phyloP scores from a whole-genome alignment of 2,329 filamentous ascomycete genomes.

The Pseudogymnoascus sp. region DNA sequence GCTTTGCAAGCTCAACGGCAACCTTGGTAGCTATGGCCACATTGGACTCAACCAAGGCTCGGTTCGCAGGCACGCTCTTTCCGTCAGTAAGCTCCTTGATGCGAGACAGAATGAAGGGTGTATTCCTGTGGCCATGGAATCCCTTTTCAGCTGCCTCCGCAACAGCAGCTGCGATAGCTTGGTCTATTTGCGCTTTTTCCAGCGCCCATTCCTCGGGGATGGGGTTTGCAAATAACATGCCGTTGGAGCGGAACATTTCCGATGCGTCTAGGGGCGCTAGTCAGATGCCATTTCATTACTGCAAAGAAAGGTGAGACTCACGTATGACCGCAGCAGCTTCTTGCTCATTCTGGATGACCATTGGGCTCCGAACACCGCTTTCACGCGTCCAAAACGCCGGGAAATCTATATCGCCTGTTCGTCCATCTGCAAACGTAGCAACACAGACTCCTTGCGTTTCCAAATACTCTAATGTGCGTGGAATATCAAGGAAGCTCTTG shows the following conservation, averaged over 20 bases:
- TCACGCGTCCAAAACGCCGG: slow-evolving; percentile 90
- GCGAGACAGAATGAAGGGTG: slow-evolving; percentile 58
- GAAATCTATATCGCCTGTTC: slow-evolving; percentile 66
- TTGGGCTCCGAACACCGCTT: slow-evolving; percentile 73
- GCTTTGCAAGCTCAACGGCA: slow-evolving; percentile 51
- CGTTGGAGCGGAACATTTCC: slow-evolving; percentile 52
- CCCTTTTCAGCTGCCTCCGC: slow-evolving; percentile 44
- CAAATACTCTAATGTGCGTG: slow-evolving; percentile 72
- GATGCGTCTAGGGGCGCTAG: slow-evolving; percentile 51
- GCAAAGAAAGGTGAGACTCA: slow-evolving; percentile 31
- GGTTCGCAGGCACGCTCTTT: slow-evolving; percentile 54
- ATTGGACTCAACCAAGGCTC: slow-evolving; percentile 58
- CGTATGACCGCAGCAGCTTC: slow-evolving; percentile 85
- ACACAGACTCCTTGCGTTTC: slow-evolving; percentile 71
- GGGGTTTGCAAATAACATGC: slow-evolving; percentile 81
- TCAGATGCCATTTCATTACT: not conserved
- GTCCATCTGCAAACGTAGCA: slow-evolving; percentile 80
- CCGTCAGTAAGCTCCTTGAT: slow-evolving; percentile 61
- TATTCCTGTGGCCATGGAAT: slow-evolving; percentile 56
- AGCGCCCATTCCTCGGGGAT: slow-evolving; percentile 54
- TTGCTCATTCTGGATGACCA: slow-evolving; percentile 61
- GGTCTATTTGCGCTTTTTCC: slow-evolving; percentile 49
- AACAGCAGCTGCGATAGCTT: slow-evolving; percentile 47
- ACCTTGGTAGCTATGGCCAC: slow-evolving; percentile 56
- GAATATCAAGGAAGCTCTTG: slow-evolving; percentile 93